Conservation (phyloP, 1,139 yeast species). For the Lodderomyces theae region DNA sequence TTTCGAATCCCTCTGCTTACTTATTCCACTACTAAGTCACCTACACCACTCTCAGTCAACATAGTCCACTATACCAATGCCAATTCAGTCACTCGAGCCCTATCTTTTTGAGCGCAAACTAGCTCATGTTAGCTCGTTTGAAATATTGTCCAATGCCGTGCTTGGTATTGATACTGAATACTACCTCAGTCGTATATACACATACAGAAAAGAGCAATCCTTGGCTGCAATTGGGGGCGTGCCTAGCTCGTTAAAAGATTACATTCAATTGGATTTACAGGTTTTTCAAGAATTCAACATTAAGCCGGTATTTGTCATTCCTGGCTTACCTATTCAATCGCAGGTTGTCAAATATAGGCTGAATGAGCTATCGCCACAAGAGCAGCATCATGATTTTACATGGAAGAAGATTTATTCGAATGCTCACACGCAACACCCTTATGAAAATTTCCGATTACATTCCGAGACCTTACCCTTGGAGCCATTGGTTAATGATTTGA, state of each 20-base stretch:
- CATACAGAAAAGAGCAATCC: constrained; percentile 66
- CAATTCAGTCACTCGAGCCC: constrained; percentile 68
- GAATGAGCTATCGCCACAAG: constrained; percentile 44
- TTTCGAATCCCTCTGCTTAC: too few relatives aligned
- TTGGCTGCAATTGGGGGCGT: constrained; percentile 82
- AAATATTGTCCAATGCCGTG: constrained; percentile 62
- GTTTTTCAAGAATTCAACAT: constrained; percentile 60
- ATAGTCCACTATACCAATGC: too few relatives aligned
- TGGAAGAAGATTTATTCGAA: constrained; percentile 42
- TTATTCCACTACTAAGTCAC: too few relatives aligned
- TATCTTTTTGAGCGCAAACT: constrained; percentile 68
- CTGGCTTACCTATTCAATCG: constrained; percentile 49
- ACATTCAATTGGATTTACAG: constrained; percentile 61
- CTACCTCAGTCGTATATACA: constrained; percentile 61
- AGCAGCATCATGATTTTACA: constrained; percentile 43
- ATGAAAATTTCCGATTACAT: constrained; percentile 44
- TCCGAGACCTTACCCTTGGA: constrained; percentile 47
- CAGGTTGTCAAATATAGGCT: constrained; percentile 29
- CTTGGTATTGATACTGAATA: constrained; percentile 86
- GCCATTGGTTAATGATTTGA: constrained; percentile 54
- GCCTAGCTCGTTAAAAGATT: constrained; percentile 60
- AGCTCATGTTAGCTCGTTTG: constrained; percentile 62
- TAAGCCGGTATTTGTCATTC: constrained; percentile 73
- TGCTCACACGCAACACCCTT: constrained; percentile 17
- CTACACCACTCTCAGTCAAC: neutral